Conservation (phyloP, 2,329 filamentous ascomycete species). For the Beauveria asiatica region DNA sequence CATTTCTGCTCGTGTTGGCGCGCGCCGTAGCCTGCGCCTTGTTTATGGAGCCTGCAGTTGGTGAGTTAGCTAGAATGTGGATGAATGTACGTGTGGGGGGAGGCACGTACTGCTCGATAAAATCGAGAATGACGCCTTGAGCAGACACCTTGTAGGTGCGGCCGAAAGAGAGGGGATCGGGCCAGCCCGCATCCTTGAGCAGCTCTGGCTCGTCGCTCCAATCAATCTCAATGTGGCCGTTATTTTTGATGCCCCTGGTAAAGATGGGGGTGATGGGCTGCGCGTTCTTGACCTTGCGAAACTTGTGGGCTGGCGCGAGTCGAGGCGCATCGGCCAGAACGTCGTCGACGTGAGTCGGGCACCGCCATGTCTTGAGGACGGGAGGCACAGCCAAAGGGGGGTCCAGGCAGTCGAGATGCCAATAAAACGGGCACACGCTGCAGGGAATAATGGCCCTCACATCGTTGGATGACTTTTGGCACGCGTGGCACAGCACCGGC, state of each 20-base stretch:
- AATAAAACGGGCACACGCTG: constrained; percentile 71
- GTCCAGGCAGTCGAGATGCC: constrained; percentile 89
- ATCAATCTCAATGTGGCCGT: constrained; percentile 63
- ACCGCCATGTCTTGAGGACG: constrained; percentile 71
- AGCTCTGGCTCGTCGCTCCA: constrained; percentile 49
- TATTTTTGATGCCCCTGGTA: constrained; percentile 59
- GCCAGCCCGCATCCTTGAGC: constrained; percentile 47
- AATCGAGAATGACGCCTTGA: constrained; percentile 59
- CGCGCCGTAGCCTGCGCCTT: constrained; percentile 30
- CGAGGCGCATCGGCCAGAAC: constrained; percentile 53
- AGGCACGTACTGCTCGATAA: constrained; percentile 53
- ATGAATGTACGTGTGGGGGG: background rate
- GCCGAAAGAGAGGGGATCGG: constrained; percentile 53
- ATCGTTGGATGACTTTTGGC: constrained; percentile 55
- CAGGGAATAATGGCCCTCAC: constrained; percentile 72
- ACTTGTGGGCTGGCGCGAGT: constrained; percentile 52
- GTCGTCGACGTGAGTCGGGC: constrained; percentile 77
- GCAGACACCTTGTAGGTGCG: constrained; percentile 56
- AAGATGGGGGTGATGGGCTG: constrained; percentile 43
- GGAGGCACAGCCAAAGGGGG: constrained; percentile 76
- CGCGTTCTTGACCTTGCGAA: constrained; percentile 50
- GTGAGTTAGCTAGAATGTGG: constrained; percentile 9
- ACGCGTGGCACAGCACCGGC: constrained; percentile 68
- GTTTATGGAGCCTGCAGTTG: constrained; percentile 25
- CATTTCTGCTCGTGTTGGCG: constrained; percentile 23